phyloP scores from a whole-genome alignment of 2,329 filamentous ascomycete genomes.

The Knufia petricola region DNA sequence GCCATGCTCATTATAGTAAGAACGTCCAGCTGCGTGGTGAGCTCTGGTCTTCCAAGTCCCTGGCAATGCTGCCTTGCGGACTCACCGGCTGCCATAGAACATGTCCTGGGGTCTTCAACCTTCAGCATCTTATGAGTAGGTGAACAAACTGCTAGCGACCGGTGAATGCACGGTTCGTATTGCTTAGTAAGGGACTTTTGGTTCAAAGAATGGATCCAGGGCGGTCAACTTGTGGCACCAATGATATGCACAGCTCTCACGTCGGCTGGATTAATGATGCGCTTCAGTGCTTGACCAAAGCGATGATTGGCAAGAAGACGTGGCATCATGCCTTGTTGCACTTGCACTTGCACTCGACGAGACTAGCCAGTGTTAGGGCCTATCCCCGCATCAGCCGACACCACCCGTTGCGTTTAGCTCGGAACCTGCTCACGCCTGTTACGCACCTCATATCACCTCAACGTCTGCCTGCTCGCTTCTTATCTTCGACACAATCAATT shows the following conservation, averaged over 20 bases:
- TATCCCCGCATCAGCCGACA: not conserved
- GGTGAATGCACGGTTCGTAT: not conserved
- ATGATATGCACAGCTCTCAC: not conserved
- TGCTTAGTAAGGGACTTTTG: not conserved
- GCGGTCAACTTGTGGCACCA: not conserved
- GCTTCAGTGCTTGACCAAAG: not conserved
- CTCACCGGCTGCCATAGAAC: too few species aligned
- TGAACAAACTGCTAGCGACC: too few species aligned
- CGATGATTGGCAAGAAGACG: not conserved
- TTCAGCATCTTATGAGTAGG: too few species aligned
- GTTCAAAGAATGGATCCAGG: not conserved
- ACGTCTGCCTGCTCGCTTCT: conserved; percentile 5
- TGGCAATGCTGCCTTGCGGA: too few species aligned
- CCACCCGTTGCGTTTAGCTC: not conserved
- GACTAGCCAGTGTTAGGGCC: too few species aligned
- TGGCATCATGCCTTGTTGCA: not conserved
- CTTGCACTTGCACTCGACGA: not conserved
- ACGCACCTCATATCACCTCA: not conserved
- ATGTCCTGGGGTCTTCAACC: too few species aligned
- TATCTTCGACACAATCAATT: conserved; percentile 1
- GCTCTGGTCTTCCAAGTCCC: too few species aligned
- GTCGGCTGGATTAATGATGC: not conserved
- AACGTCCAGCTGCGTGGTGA: too few species aligned
- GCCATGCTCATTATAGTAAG: too few species aligned
- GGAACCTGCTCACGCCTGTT: conserved; percentile 9